Base-by-base conservation (phyloP, 2,329 filamentous ascomycete genomes). In the Penicillium sp. region DNA sequence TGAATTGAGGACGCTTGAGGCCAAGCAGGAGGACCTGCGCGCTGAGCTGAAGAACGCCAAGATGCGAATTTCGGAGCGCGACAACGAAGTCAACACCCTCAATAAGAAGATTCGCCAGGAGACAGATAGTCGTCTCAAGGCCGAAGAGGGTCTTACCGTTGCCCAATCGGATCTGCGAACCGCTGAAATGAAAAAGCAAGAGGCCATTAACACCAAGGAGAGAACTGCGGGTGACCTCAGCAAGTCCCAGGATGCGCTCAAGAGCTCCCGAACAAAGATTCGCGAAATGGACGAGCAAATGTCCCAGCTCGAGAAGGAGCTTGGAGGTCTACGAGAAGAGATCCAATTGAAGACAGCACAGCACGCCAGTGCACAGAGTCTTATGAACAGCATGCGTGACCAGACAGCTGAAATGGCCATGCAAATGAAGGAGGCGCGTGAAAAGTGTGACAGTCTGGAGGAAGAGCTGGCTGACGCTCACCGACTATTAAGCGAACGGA, bases 391-490 rank as follows among this genome's bases (percentile, higher is more conserved):
- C 61, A 93, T 97, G 87, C 86, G 90, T 45, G 89, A 96, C 56
- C 89, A 97, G 69, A 85, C 84, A 0, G 79, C 86, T 1, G 93
- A 98, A 69, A 78, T 97, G 58, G 83, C 83, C 4, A 85, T 87
- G 51, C 93, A 96, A 68, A 84, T 96, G 67, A 94, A 93, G 65
- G 93, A 98, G 67, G 81, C 86, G 1, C 82, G 86, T 46, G 80
- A 84, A 34, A 83, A 88, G 51, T 85, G 83, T 26, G 90, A 96
- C 58, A 86, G 83, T 42, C 72, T 97, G 0, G 91, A 96, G 58
- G 93, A 98, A 67, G 93, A 98, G 64, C 75, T 97, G 1, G 80
- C 81, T 1, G 93, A 98, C 65, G 84, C 89, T 3, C 89, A 94
- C 61, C 80, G 87, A 42, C 78, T 96, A 45, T 77, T 98, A 2